Evolutionary conservation across 1,139 yeast genomes (phyloP).

Genomic region (Geotrichum siamense): DNA sequence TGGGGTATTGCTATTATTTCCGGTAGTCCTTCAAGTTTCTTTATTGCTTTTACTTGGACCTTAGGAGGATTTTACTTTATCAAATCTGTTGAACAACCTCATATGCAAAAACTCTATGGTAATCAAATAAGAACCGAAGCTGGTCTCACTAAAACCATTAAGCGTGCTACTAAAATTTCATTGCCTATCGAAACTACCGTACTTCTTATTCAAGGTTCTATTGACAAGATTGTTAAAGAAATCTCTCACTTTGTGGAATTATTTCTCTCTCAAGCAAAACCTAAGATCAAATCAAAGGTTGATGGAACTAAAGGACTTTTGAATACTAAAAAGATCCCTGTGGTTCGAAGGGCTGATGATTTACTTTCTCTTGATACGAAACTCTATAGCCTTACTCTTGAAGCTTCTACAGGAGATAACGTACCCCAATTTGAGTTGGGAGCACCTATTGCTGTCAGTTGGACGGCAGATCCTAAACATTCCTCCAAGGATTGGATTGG

Average conservation of each 20-base stretch:
- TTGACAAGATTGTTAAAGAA: slow-evolving; percentile 36
- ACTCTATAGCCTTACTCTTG: slow-evolving; percentile 25
- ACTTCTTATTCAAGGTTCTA: slow-evolving; percentile 30
- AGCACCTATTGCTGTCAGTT: slow-evolving; percentile 48
- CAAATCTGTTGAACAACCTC: slow-evolving; percentile 70
- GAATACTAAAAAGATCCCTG: slow-evolving; percentile 35
- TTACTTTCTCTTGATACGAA: slow-evolving; percentile 23
- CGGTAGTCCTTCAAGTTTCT: slow-evolving; percentile 50
- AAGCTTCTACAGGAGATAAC: slow-evolving; percentile 1
- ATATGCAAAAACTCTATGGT: slow-evolving; percentile 74
- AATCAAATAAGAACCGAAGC: slow-evolving; percentile 43
- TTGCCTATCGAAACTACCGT: slow-evolving; percentile 28
- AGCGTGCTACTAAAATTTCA: slow-evolving; percentile 26
- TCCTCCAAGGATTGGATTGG: slow-evolving; percentile 68
- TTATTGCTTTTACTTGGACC: slow-evolving; percentile 63
- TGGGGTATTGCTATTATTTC: slow-evolving; percentile 70
- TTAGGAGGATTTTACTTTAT: slow-evolving; percentile 58
- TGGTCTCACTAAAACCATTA: slow-evolving; percentile 61
- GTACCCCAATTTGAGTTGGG: slow-evolving; percentile 32
- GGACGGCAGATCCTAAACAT: slow-evolving; percentile 48
- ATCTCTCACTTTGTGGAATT: slow-evolving; percentile 33
- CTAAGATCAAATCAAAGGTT: slow-evolving; percentile 26
- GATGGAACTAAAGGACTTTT: slow-evolving; percentile 32
- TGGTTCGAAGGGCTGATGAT: slow-evolving; percentile 31
- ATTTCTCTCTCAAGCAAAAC: slow-evolving; percentile 31